Base-by-base conservation (phyloP, 1,284 basidiomycete species). In the Cryptococcus sp. region DNA sequence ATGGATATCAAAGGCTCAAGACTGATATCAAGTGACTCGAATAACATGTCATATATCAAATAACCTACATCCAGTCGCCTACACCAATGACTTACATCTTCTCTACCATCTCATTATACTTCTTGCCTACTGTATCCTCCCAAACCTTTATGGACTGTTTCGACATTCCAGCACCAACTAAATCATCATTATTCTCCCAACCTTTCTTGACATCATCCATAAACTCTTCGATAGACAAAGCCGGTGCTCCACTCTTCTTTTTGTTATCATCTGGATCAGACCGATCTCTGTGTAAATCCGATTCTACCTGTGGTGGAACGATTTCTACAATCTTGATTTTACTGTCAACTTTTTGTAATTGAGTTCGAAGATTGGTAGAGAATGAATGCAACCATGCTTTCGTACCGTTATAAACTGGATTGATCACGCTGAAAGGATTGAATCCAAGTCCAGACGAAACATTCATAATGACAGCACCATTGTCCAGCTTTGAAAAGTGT, bases 261-360 rank as follows among this genome's bases (percentile, higher is more conserved):
- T 67, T 67, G 49, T 67, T 67, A 49, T 69, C 66, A 41, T 67
- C 61, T 15, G 65, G 65, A 52, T 69, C 59, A 10, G 46, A 49
- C n/a, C 62, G 52, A 42, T 66, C 64, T 33, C 65, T 46, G 43
- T 69, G 65, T 5, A 69, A 53, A 52, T 69, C 64, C 30, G 64
- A 61, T 44, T 67, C 65, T 1, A 69, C 67, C n/a, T 51, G 42
- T n/a, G 67, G 67, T 4, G 65, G 67, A 1, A 58, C 60, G 38
- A 69, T 61, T 52, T 69, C 67, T 0, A 67, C 57, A 14, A 69
- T 58, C 45, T 60, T 62, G 52, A 69, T 61, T 15, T 61, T 61
- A 34, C 49, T 58, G 4, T 51, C 52, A 15, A 55, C 56, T 23
- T 52, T 36, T 6, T 47, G 52, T 4, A 65, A 43, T 44, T 67